Percentiles rank a stretch among this genome's conserved stretches.
These are phyloP conservation scores for Paracoccidioides brasiliensis DNA, from an alignment of 2,329 filamentous ascomycete genomes.

Conservation along the genomic window DNA sequence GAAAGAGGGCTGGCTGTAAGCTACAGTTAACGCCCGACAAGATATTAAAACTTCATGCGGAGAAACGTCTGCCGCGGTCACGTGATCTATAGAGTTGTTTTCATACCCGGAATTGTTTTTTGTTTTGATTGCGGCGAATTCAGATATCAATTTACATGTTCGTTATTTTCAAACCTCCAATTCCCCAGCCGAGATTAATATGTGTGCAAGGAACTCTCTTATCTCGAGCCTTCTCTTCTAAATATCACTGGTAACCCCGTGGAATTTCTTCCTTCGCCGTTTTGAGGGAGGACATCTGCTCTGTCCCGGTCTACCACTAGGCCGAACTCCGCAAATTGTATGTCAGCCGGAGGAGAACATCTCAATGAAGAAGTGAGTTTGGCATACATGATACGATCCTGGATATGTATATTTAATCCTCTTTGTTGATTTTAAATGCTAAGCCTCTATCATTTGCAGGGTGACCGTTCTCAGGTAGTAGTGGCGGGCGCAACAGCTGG, in stretches of 20 bases:
- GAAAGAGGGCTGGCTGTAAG: no score
- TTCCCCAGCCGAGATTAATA: background rate
- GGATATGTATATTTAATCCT: background rate
- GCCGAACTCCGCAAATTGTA: conserved; percentile 36
- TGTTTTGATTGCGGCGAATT: background rate
- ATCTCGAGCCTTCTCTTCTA: background rate
- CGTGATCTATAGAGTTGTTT: background rate
- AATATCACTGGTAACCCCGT: background rate
- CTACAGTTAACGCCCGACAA: background rate
- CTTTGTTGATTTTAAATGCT: background rate
- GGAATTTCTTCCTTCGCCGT: background rate
- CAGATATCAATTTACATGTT: background rate
- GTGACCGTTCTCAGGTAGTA: conserved; percentile 53
- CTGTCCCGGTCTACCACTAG: background rate
- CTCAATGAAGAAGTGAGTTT: conserved; percentile 53
- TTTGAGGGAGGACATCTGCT: background rate
- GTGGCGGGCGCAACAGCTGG: conserved; percentile 60
- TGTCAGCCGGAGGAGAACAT: conserved; percentile 50
- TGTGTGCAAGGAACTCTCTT: background rate
- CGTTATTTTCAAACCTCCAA: background rate
- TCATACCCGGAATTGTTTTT: background rate
- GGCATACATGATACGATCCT: background rate
- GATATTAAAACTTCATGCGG: background rate
- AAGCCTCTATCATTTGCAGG: conserved; percentile 31
- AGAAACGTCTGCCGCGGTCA: background rate